These are phyloP conservation scores for Fusarium globosum DNA, from an alignment of 2,329 filamentous ascomycete species.

Conservation along the genomic window DNA sequence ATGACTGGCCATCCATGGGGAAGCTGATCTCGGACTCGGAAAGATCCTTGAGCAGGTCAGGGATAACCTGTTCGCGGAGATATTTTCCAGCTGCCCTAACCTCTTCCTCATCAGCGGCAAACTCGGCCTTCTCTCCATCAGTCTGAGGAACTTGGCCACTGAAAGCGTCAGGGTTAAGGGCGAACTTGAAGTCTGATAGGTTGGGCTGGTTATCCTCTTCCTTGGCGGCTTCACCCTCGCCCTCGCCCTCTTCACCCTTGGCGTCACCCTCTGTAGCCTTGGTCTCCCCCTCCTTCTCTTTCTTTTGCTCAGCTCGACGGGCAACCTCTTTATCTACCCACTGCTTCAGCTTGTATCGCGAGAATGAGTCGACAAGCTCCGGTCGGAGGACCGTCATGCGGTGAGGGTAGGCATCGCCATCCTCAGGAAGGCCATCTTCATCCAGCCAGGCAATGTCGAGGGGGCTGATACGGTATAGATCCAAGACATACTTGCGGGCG, in stretches of 20 bases:
- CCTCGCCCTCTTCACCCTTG: slow-evolving; percentile 46
- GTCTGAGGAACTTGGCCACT: slow-evolving; percentile 92
- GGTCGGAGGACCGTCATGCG: slow-evolving; percentile 94
- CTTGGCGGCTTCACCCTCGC: slow-evolving; percentile 44
- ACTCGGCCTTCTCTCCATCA: slow-evolving; percentile 86
- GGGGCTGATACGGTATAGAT: slow-evolving; percentile 93
- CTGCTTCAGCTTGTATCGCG: slow-evolving; percentile 86
- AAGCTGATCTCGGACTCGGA: slow-evolving; percentile 95
- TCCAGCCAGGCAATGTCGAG: slow-evolving; percentile 93
- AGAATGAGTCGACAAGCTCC: slow-evolving; percentile 89
- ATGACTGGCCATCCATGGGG: slow-evolving; percentile 96
- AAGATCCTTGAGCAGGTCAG: slow-evolving; percentile 86
- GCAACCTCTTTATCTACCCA: slow-evolving; percentile 86
- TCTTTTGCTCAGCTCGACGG: slow-evolving; percentile 59
- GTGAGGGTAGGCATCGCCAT: slow-evolving; percentile 79
- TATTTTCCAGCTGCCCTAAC: slow-evolving; percentile 86
- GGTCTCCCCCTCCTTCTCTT: slow-evolving; percentile 36
- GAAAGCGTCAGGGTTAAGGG: slow-evolving; percentile 95
- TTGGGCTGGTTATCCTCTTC: slow-evolving; percentile 73
- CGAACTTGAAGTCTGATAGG: slow-evolving; percentile 85
- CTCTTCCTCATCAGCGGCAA: slow-evolving; percentile 85
- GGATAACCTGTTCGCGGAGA: slow-evolving; percentile 80
- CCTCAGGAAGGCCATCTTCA: slow-evolving; percentile 65
- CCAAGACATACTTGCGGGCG: slow-evolving; percentile 95
- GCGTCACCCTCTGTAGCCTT: slow-evolving; percentile 44